Base-by-base conservation (phyloP, 2,329 filamentous ascomycete genomes). In the Fusarium oligoseptatum region DNA sequence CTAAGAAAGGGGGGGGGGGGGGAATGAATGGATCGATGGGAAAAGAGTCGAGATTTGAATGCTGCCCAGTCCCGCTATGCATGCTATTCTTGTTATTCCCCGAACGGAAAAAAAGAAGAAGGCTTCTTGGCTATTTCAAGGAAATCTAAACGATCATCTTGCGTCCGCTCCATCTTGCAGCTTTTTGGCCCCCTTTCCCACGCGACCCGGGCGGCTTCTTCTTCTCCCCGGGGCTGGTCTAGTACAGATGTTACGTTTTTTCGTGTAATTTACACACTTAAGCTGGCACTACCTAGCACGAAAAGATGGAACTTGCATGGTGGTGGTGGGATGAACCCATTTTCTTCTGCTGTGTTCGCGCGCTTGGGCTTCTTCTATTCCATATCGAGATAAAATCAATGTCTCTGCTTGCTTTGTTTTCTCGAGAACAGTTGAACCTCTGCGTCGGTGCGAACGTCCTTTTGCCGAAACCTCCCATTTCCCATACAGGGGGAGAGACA, bases 11-110 rank as follows among this genome's bases (percentile, higher is more conserved):
- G 64, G 68, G 20, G 67, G 64, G 68, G 20, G 50, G 22, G 22
- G 3, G 22, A 24, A 24, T 24, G 22, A 24, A 68, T 72, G 56
- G 69, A 58, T 57, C 29, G 56, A 67, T 48, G 43, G 43, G 68
- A 72, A 45, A 67, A 72, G 66, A 62, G 70, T 72, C 70, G 69
- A 73, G 66, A 73, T 72, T 63, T 69, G 64, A 65, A 34, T 34
- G 32, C 32, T 34, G 32, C 32, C 32, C 67, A 63, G 64, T 50
- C 32, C 48, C 61, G 70, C 71, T 29, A 60, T 37, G 14, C 32
- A 63, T 48, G 55, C 41, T 64, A 65, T 68, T 64, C 37, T 65
- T 57, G 24, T 74, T 67, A 71, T 52, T 52, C 45, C 45, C 64
- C 60, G 61, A 43, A 60, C 60, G 57, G 36, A 48, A 66, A 68